These are phyloP conservation scores for Salix purpurea DNA, from an alignment of 345 rosid genomes.

Conservation along the genomic window DNA sequence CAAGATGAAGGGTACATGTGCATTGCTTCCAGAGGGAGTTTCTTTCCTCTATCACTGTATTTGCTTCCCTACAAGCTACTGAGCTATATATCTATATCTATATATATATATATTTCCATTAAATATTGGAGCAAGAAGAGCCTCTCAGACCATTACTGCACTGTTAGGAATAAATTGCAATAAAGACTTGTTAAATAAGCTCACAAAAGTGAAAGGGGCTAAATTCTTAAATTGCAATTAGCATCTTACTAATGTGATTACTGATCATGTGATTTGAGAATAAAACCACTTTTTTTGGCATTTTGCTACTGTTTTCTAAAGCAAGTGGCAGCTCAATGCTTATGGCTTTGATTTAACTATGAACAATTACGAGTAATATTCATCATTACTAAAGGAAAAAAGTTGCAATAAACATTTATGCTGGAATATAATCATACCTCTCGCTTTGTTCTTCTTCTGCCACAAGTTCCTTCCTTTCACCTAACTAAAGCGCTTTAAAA, in stretches of 20 bases:
- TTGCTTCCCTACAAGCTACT: neutral
- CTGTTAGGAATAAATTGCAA: neutral
- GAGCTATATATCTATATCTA: too few species aligned
- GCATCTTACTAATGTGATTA: neutral
- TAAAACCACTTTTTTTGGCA: constrained; percentile 3
- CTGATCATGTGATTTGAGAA: constrained; percentile 20
- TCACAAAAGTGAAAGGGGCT: neutral
- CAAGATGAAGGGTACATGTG: constrained; percentile 34
- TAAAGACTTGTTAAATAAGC: neutral
- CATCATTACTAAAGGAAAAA: neutral
- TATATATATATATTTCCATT: too few species aligned
- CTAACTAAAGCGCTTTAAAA: neutral
- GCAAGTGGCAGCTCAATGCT: neutral
- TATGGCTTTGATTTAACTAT: neutral
- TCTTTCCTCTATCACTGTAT: constrained; percentile 23
- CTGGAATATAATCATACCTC: constrained; percentile 13
- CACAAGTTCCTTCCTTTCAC: neutral
- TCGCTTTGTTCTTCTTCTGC: constrained; percentile 9
- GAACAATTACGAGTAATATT: neutral
- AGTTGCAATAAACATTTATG: neutral
- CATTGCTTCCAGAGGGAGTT: constrained; percentile 52
- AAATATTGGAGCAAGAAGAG: neutral
- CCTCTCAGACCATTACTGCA: neutral
- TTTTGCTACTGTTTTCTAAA: neutral
- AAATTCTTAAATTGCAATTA: neutral